Base-by-base conservation (phyloP, 2,329 filamentous ascomycete genomes). In the Thielaviopsis punctulata region DNA sequence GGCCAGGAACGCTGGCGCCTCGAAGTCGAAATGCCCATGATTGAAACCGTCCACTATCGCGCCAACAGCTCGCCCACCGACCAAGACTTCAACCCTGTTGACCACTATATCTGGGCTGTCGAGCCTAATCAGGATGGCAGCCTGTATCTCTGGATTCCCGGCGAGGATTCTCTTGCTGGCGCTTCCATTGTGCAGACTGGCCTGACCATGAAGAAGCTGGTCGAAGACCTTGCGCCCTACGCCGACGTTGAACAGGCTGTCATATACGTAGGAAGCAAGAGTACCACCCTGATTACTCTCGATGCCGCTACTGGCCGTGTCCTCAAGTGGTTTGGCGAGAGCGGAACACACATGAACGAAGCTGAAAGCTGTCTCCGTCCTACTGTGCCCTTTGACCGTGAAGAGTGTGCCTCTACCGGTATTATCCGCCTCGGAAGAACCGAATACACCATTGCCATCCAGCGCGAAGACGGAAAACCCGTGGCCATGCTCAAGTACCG, bases 71-170 rank as follows among this genome's bases (percentile, higher is more conserved):
- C 84, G 24, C 63, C 73, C 53, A 62, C 78, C 45, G 71, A 79
- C 51, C 71, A 75, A 36, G 73, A 79, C 63, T 75, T 76, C 60
- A 71, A 75, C 46, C 68, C 79, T 22, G 80, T 92, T 58, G 86
- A 94, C 61, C 84, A 94, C 61, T 92, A 88, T 60, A 72, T 95
- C 46, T 98, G 92, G 87, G 89, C 94, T 52, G 86, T 98, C 51
- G 92, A 96, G 66, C 92, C 92, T 13, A 90, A 77, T 58, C 80
- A 83, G 58, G 84, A 95, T 64, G 92, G 92, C 3, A 81, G 79
- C 60, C 75, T 98, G 41, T 96, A 92, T 62, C 77, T 94, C 49
- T 92, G 92, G 73, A 79, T 81, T 22, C 86, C 88, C 1, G 79
- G 78, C 46, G 54, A 55, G 21, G 46, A 51, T n/a, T 53, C 47